phyloP scores from a whole-genome alignment of 345 rosid species.

The Euphorbia peplus region DNA sequence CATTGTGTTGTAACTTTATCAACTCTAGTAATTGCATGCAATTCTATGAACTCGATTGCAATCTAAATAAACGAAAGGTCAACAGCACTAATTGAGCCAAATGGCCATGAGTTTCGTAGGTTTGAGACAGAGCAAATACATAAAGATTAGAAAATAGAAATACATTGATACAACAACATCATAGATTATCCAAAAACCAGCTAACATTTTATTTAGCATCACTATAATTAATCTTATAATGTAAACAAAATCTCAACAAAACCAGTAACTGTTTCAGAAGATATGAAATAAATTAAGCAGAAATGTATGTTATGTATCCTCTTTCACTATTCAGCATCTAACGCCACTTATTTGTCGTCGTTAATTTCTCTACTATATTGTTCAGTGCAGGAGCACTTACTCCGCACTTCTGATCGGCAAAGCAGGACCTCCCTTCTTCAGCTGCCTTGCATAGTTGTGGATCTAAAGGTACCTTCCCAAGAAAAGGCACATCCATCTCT shows the following conservation, averaged over 20 bases:
- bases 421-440: conserved; percentile 88
- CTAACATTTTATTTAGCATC: not conserved
- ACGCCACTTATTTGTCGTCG: conserved; percentile 31
- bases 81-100: no score
- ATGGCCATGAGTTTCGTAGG: no score
- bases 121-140: no score
- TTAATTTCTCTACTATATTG: conserved; percentile 49
- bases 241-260: not conserved
- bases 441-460: conserved; percentile 82
- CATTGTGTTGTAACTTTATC: no score
- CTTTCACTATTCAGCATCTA: conserved; percentile 13
- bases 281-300: not conserved
- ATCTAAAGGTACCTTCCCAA: conserved; percentile 89
- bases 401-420: conserved; percentile 57
- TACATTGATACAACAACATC: no score
- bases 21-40: not conserved
- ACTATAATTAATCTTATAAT: not conserved
- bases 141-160: no score
- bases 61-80: no score
- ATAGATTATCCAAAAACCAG: no score
- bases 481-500: conserved; percentile 83
- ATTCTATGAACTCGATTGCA: no score
- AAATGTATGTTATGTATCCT: no score
- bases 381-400: conserved; percentile 67
- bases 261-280: not conserved